These are phyloP conservation scores for Chalara sp. DNA, from an alignment of 2,329 filamentous ascomycete species.

Conservation along the genomic window DNA sequence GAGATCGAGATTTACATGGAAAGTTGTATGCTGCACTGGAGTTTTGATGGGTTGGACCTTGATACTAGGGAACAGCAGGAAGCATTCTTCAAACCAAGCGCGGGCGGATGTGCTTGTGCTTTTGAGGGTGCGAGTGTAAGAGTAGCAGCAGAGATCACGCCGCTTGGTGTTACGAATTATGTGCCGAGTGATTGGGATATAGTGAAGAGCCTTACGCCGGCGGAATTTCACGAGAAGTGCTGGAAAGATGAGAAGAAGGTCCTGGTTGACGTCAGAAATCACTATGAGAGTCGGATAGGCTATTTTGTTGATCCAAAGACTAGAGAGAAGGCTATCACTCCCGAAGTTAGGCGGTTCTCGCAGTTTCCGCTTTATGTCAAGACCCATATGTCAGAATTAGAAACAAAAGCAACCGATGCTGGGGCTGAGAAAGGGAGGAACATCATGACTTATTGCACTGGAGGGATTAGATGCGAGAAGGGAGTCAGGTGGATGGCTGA, in stretches of 20 bases:
- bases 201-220: constrained; percentile 20
- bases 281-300: constrained; percentile 28
- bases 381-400: not conserved
- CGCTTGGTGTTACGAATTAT: constrained; percentile 27
- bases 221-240: constrained; percentile 24
- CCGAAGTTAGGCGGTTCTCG: constrained; percentile 24
- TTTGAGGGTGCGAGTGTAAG: constrained; percentile 21
- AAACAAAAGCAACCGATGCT: not conserved
- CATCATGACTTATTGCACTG: constrained; percentile 27
- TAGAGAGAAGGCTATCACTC: constrained; percentile 21
- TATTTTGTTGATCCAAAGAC: constrained; percentile 24
- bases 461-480: constrained; percentile 28
- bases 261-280: constrained; percentile 26
- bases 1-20: constrained; percentile 20
- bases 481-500: constrained; percentile 25
- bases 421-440: constrained; percentile 9
- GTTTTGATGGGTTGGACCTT: constrained; percentile 19
- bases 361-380: constrained; percentile 27
- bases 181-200: constrained; percentile 20
- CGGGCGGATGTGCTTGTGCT: constrained; percentile 24
- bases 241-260: constrained; percentile 8
- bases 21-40: constrained; percentile 23
- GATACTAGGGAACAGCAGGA: constrained; percentile 5
- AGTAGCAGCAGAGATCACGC: constrained; percentile 24
- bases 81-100: constrained; percentile 24